Evolutionary conservation across 129 eudicot genomes (phyloP), one percentile per base, ranked within the genome.

Genomic region (Silybum marianum): DNA sequence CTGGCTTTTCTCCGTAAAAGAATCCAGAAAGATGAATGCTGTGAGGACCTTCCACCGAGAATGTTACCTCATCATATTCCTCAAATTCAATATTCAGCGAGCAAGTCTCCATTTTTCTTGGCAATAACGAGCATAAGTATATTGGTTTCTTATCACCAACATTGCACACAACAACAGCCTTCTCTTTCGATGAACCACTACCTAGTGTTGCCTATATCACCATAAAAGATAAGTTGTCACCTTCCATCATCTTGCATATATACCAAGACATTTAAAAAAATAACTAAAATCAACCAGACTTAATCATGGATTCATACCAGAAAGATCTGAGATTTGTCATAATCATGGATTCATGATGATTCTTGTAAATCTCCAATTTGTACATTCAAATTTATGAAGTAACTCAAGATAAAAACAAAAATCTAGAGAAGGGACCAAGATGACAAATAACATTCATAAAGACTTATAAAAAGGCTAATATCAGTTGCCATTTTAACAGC

Each of bases 11-110:
- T 26, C 93, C 91, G 67, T 75, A 90, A 71, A 91, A 88, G 90
- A 89, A 93, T 32, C 99, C 99, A 48, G 98, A 96, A 8, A 96
- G 93, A 85, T 96, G 99, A 71, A 96, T 80, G 44, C 89, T 93
- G 78, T 90, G 89, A 19, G 97, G 89, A 10, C 99, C 99, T 73
- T 87, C 48, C 30, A 93, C 95, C 11, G 99, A 91, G 80, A 96
- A 93, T 10, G 88, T 87, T 42, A 91, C 97, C 16, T 89, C 98
- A 28, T 91, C 93, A 0, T 88, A 90, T 82, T 96, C 98, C 84
- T 96, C 98, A 79, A 93, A 96, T 76, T 96, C 99, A 40, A 89
- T 88, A 86, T 93, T 91, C 81, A 96, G 40, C 1, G 91, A 69
- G 84, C 95, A 96, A 4, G 91, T 88, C 85, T 96, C 99, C 68